phyloP scores from a whole-genome alignment of 768 basidiomycete genomes.

The Boletus coccyginus region DNA sequence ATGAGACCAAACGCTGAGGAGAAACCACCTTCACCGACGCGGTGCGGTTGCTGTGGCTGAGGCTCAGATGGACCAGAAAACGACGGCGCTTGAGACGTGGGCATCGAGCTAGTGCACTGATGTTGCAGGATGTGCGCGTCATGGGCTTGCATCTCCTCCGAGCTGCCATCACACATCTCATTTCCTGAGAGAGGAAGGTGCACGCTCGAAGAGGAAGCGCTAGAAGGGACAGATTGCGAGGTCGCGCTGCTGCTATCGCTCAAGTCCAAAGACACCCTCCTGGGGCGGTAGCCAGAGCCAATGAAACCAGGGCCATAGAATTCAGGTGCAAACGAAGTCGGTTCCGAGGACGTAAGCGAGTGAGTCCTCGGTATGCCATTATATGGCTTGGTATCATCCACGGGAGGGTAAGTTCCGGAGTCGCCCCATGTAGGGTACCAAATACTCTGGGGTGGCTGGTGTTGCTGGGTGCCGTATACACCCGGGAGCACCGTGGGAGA shows the following conservation, averaged over 20 bases:
- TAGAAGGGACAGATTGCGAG: conserved; percentile 48
- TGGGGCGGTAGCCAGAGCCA: conserved; percentile 28
- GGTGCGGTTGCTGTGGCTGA: conserved; percentile 12
- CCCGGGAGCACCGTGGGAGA: conserved; percentile 7
- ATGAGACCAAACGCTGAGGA: conserved; percentile 70
- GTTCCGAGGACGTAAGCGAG: conserved; percentile 22
- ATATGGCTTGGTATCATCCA: conserved; percentile 31
- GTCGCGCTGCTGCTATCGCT: conserved; percentile 45
- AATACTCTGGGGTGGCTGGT: conserved; percentile 10
- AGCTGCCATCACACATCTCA: conserved; percentile 27
- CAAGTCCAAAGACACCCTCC: conserved; percentile 36
- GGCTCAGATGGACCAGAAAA: conserved; percentile 1
- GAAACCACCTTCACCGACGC: conserved; percentile 40
- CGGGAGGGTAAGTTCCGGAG: conserved; percentile 15
- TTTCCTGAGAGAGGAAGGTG: conserved; percentile 44
- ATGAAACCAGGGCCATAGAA: conserved; percentile 17
- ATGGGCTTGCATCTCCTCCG: conserved; percentile 29
- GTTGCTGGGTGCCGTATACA: conserved; percentile 20
- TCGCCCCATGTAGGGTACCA: conserved; percentile 31
- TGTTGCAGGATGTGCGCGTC: conserved; percentile 12
- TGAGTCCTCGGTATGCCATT: conserved; percentile 19
- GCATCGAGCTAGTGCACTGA: conserved; percentile 17
- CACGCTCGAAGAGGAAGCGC: conserved; percentile 49
- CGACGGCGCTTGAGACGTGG: conserved; percentile 11
- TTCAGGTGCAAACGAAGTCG: conserved; percentile 19